These are phyloP conservation scores for Brachypodium distachyon DNA, from an alignment of 202 grass and related monocot genomes.

Conservation along the genomic window DNA sequence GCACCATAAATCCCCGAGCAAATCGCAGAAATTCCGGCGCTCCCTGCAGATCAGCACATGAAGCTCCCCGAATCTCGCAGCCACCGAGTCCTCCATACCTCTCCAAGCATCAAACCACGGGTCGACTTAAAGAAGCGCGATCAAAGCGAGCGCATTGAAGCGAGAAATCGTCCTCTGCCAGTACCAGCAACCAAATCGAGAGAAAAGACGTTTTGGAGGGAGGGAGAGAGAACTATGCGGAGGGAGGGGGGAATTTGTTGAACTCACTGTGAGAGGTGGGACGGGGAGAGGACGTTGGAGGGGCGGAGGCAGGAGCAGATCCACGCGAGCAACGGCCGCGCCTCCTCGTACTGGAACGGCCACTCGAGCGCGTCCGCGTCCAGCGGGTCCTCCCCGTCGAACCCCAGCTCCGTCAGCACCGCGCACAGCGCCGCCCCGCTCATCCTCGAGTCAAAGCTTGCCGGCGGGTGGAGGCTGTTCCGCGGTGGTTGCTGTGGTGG, in stretches of 20 bases:
- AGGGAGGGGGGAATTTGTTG: no score
- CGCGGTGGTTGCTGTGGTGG: background rate
- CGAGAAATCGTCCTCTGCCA: background rate
- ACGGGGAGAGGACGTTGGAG: constrained; percentile 83
- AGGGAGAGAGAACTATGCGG: background rate
- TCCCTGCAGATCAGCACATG: background rate
- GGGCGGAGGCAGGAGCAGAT: constrained; percentile 99
- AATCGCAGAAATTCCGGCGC: background rate
- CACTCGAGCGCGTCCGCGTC: constrained; percentile 97
- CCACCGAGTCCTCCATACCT: background rate
- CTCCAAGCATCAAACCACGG: background rate
- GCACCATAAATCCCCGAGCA: background rate
- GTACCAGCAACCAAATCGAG: background rate
- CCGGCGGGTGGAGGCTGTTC: background rate
- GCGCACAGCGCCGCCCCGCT: constrained; percentile 76
- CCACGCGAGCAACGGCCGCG: constrained; percentile 82
- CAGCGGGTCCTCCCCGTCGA: constrained; percentile 78
- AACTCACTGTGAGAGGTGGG: constrained; percentile 76
- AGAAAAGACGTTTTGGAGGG: background rate
- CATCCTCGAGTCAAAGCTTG: constrained; percentile 27
- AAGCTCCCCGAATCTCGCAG: background rate
- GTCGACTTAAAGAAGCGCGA: background rate
- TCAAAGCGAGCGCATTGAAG: background rate
- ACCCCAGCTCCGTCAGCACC: constrained; percentile 75
- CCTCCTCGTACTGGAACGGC: constrained; percentile 99